A percentile compares a stretch with the other conserved stretches of the same genome.
These are phyloP conservation scores for Alternaria conjuncta DNA, from an alignment of 2,329 filamentous ascomycete species.

Conservation along the genomic window DNA sequence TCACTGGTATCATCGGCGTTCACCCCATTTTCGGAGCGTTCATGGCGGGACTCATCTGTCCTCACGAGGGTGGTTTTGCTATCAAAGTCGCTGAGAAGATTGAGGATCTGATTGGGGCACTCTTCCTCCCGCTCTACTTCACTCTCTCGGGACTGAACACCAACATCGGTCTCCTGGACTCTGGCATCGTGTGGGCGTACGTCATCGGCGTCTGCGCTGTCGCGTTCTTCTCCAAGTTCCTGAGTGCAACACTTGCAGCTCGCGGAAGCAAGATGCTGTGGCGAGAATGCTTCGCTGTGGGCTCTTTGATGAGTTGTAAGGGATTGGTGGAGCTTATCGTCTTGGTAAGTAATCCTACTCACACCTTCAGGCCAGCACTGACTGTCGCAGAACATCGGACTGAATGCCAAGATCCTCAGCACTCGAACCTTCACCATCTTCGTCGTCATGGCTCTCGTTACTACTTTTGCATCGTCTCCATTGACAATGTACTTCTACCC, in stretches of 20 bases:
- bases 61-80: slow-evolving; percentile 86
- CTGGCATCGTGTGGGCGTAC: slow-evolving; percentile 86
- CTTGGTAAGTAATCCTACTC: slow-evolving; percentile 63
- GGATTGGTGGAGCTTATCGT: slow-evolving; percentile 94
- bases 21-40: slow-evolving; percentile 96
- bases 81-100: slow-evolving; percentile 94
- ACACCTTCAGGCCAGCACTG: slow-evolving; percentile 7
- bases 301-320: slow-evolving; percentile 94
- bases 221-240: slow-evolving; percentile 84
- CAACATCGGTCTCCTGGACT: slow-evolving; percentile 81
- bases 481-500: slow-evolving; percentile 78
- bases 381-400: slow-evolving; percentile 71
- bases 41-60: slow-evolving; percentile 85
- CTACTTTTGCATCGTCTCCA: slow-evolving; percentile 83
- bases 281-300: slow-evolving; percentile 89
- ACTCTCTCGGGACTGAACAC: slow-evolving; percentile 89
- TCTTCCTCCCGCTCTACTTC: slow-evolving; percentile 92
- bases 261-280: slow-evolving; percentile 78
- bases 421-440: slow-evolving; percentile 88
- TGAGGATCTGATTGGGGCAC: slow-evolving; percentile 82
- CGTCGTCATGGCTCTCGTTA: slow-evolving; percentile 89
- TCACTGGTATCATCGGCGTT: slow-evolving; percentile 88
- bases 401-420: slow-evolving; percentile 82
- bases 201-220: slow-evolving; percentile 81
- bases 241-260: slow-evolving; percentile 81